A percentile compares a stretch with the other conserved stretches of the same genome.
phyloP scores from a whole-genome alignment of 2,329 filamentous ascomycete genomes.

The Macrophomina phaseolina region DNA sequence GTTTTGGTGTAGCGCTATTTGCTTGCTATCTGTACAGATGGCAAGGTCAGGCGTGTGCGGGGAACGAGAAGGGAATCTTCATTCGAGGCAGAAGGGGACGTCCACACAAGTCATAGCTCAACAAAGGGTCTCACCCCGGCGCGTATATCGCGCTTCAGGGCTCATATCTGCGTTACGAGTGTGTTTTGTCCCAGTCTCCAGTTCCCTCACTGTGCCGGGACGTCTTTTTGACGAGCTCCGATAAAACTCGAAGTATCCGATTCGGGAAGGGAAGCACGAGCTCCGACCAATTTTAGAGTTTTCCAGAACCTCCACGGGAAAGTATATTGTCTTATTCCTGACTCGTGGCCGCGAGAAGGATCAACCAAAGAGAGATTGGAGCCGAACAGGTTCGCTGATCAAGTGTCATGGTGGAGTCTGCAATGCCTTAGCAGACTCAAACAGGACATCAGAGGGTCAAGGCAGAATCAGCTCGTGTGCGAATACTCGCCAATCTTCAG shows the following conservation, averaged over 20 bases:
- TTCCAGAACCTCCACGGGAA: conserved; percentile 6
- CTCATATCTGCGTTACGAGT: too few species aligned
- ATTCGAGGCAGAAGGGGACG: too few species aligned
- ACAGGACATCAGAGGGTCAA: neutral
- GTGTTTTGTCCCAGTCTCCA: too few species aligned
- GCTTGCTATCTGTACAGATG: too few species aligned
- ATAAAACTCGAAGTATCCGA: neutral
- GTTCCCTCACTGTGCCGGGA: too few species aligned
- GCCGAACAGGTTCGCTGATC: neutral
- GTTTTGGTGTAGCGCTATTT: too few species aligned
- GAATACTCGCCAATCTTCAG: neutral
- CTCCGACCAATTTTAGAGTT: neutral
- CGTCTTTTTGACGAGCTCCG: too few species aligned
- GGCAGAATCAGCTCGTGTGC: neutral
- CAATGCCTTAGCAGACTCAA: neutral
- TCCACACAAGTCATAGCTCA: too few species aligned
- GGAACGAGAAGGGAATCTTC: too few species aligned
- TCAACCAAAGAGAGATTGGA: neutral
- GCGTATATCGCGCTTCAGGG: too few species aligned
- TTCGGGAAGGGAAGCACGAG: neutral
- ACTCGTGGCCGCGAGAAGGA: conserved; percentile 1
- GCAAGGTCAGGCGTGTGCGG: too few species aligned
- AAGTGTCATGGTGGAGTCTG: neutral
- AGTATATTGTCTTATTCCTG: neutral
- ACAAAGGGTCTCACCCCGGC: too few species aligned